Evolutionary conservation across 352 stramenopile genomes (phyloP), one percentile per base, ranked within the genome.

Genomic region (Pythium biforme): DNA sequence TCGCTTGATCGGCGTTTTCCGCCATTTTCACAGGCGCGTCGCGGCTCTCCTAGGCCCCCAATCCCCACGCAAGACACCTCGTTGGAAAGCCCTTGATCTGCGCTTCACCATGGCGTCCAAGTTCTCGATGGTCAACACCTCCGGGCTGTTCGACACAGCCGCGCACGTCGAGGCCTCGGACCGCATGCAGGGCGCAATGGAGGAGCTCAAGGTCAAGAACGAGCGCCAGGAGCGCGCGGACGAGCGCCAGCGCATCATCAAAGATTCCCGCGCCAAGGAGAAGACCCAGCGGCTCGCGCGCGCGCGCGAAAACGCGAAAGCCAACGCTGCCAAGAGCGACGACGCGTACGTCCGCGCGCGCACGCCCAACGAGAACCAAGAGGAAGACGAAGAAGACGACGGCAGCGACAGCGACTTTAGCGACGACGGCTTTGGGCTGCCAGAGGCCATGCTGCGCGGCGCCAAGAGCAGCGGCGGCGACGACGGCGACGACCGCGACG

Each of bases 81-180:
- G n/a, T n/a, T n/a, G n/a, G n/a, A n/a, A n/a, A n/a, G n/a, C n/a
- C n/a, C n/a, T n/a, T n/a, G n/a, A n/a, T n/a, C n/a, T n/a, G n/a
- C n/a, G n/a, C n/a, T 39, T 26, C 9, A 74, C 47, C 4, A 93
- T 93, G 84, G 80, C 81, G 59, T 69, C 77, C 37, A 93, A 93
- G 57, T 93, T 93, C 49, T 88, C 79, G 33, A 92, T 92, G 83
- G 83, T 71, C 48, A 88, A 85, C 61, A 84, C 75, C 4, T 87
- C 79, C 2, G 79, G 81, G 40, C 74, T 92, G 15, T 93, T 93
- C 59, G 81, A 84, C 68, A 68, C 83, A 22, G 78, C 72, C 41
- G 79, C 83, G 26, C 84, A 93, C 55, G 55, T 86, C 14, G 81
- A 91, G 64, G 81, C 84, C 7, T 79, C 80, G 15, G 81, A 90